These are phyloP conservation scores for Escovopsis sp. DNA, from an alignment of 2,329 filamentous ascomycete species.

Conservation along the genomic window DNA sequence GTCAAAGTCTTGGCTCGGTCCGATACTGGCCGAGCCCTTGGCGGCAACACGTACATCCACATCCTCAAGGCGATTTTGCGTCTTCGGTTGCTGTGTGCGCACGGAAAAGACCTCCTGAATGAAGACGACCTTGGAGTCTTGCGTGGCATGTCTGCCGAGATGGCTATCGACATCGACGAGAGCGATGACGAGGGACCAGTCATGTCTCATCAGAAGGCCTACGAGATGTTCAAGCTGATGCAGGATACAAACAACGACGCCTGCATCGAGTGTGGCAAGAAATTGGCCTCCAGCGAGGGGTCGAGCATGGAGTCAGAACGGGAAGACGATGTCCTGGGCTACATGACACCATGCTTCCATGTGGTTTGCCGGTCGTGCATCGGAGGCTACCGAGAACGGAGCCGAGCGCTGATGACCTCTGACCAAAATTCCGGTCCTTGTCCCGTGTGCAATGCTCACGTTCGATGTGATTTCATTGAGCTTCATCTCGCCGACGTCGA, in stretches of 20 bases:
- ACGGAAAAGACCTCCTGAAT: conserved; percentile 80
- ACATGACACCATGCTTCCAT: conserved; percentile 80
- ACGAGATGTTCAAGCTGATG: conserved; percentile 75
- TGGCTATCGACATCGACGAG: conserved; percentile 80
- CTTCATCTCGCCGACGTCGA: conserved; percentile 50
- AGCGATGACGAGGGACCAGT: conserved; percentile 48
- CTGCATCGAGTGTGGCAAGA: conserved; percentile 56
- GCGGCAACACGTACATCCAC: conserved; percentile 82
- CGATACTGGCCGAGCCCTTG: conserved; percentile 48
- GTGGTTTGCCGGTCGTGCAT: conserved; percentile 68
- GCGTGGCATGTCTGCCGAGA: conserved; percentile 67
- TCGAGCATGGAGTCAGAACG: conserved; percentile 44
- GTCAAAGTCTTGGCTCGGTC: conserved; percentile 56
- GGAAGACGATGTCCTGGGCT: conserved; percentile 53
- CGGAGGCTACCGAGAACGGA: conserved; percentile 39
- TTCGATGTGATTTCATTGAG: conserved; percentile 50
- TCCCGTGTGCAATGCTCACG: conserved; percentile 49
- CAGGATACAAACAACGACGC: conserved; percentile 63
- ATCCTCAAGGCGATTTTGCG: conserved; percentile 85
- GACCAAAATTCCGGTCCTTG: conserved; percentile 40
- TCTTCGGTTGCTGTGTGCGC: conserved; percentile 79
- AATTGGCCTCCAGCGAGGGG: conserved; percentile 40
- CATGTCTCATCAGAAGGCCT: conserved; percentile 58
- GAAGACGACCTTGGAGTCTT: conserved; percentile 69
- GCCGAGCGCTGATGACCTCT: conserved; percentile 22